Evolutionary conservation across 2,329 filamentous ascomycete genomes (phyloP).

Genomic region (Pseudogymnoascus sp.): DNA sequence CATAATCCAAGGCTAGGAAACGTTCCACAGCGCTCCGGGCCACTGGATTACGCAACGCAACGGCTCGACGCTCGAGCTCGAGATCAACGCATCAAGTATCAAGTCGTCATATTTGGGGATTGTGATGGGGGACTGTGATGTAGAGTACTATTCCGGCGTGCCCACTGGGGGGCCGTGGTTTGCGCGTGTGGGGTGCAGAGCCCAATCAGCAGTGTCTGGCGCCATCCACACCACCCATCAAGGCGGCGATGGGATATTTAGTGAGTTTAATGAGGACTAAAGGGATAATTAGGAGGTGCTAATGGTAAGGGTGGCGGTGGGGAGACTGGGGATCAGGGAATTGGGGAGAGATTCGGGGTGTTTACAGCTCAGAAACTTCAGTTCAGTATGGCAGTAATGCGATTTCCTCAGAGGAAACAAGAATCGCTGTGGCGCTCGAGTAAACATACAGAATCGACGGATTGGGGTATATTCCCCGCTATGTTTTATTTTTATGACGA

Average conservation of each 20-base stretch:
- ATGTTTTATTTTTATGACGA: neutral
- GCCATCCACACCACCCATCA: constrained; percentile 2
- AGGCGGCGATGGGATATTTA: neutral
- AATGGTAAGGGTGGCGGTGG: neutral
- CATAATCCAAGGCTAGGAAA: neutral
- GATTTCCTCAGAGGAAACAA: neutral
- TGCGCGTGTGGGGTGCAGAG: neutral
- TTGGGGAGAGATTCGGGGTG: neutral
- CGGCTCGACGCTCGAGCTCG: neutral
- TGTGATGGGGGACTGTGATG: neutral
- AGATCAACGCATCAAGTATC: neutral
- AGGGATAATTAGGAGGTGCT: neutral
- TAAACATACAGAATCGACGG: neutral
- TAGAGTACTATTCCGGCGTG: neutral
- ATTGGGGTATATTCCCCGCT: neutral
- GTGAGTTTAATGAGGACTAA: neutral
- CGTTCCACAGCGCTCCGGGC: neutral
- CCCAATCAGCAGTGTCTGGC: neutral
- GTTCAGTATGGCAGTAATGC: neutral
- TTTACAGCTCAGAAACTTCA: neutral
- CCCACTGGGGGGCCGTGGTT: neutral
- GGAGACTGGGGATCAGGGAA: neutral
- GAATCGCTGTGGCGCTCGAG: neutral
- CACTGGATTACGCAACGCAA: neutral
- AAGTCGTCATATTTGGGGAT: neutral